Conservation (phyloP, 306 rosid genomes). For the Gillenia trifoliata region DNA sequence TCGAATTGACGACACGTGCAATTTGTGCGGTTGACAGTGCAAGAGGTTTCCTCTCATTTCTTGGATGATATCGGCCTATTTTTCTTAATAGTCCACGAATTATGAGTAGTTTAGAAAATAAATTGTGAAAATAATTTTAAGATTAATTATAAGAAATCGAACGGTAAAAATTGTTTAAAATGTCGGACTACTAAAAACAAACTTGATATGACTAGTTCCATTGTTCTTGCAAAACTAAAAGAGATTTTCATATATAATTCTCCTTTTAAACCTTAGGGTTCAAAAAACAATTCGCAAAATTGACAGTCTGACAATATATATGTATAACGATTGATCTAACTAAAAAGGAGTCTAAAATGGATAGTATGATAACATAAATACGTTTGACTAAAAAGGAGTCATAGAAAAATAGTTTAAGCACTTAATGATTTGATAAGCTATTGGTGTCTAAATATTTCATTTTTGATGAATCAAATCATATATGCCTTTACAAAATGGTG, state of each 20-base stretch:
- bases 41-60: slow-evolving; percentile 20
- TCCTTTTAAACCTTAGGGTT: not conserved
- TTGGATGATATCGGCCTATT: not conserved
- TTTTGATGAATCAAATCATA: not conserved
- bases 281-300: not conserved
- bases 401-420: not conserved
- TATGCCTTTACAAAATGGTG: slow-evolving; percentile 16
- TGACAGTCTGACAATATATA: not conserved
- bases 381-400: not conserved
- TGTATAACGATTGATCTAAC: no score
- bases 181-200: no score
- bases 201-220: not conserved
- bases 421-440: not conserved
- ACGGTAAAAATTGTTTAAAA: no score
- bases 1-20: slow-evolving; percentile 43
- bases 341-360: no score
- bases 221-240: not conserved
- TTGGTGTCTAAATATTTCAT: not conserved
- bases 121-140: no score
- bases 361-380: no score
- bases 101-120: no score
- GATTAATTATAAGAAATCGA: no score
- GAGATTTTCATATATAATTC: not conserved
- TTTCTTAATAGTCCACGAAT: no score
- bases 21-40: slow-evolving; percentile 20